Evolutionary conservation across 352 stramenopile species (phyloP), one percentile per base, ranked within the genome.

Genomic region (Phytophthora pistaciae): DNA sequence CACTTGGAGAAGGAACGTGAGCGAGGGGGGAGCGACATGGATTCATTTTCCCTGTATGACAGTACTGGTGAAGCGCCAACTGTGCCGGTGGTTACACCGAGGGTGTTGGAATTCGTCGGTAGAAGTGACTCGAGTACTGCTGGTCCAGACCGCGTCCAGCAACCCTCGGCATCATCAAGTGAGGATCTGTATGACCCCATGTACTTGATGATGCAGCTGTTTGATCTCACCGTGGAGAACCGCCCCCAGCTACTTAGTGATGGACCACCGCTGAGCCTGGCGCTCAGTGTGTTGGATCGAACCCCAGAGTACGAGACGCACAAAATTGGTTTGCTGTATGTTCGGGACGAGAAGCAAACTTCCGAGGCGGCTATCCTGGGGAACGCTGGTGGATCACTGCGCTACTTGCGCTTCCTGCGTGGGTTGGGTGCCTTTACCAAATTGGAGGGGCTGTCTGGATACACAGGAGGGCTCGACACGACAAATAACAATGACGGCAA

Each of bases 161-260:
- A 27, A 25, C 9, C 18, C 10, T 56, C 53, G n/a, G 55, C 29
- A 0, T 23, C 55, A 11, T 25, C 21, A 1, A 29, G 38, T 20
- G 49, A 66, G 14, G 67, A 79, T 6, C 31, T 52, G 18, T 78
- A 88, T 20, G 82, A 95, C 42, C 88, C 90, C 40, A 75, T 84
- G 53, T 85, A 91, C 62, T 63, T 96, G 40, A 96, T 96, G 90
- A 91, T 90, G 80, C 83, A 94, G 65, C 62, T 96, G 1, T 96
- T 94, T 55, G 87, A 94, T 55, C 52, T 94, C 40, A 82, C 82
- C 0, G 64, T 76, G 38, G 72, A 85, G 44, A 81, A 81, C 29
- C 82, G 83, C 11, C 89, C 87, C 25, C 78, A 92, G 52, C 60
- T 91, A 33, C 67, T 96, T n/a, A 70, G 68, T 13, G 75, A 93